A percentile compares a stretch with the other conserved stretches of the same genome.
Conservation (phyloP, 1,284 basidiomycete species). For the Mrakiaceae sp. region DNA sequence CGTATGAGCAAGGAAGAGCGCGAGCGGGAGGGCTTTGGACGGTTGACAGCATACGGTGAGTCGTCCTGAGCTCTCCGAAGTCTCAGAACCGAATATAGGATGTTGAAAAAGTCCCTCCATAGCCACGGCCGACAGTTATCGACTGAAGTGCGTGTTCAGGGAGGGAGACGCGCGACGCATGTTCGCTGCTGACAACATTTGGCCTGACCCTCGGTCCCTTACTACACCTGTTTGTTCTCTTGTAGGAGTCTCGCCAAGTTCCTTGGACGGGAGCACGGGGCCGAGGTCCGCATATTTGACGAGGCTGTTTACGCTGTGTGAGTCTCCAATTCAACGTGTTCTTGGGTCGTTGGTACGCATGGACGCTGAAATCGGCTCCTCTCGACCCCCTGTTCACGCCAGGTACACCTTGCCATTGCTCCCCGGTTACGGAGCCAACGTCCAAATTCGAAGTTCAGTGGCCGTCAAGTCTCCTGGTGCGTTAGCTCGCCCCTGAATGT, state of each 20-base stretch:
- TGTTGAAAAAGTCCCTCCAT: background rate
- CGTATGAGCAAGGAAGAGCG: conserved; percentile 66
- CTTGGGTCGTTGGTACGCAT: background rate
- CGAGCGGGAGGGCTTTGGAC: conserved; percentile 58
- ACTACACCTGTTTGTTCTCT: background rate
- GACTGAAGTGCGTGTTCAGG: conserved; percentile 53
- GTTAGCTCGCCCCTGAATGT: background rate
- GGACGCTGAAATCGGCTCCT: conserved; percentile 11
- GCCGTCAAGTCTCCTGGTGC: conserved; percentile 45
- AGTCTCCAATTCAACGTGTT: background rate
- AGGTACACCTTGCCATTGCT: conserved; percentile 85
- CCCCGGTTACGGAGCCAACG: conserved; percentile 76
- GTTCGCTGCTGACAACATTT: background rate
- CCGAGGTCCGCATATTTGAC: conserved; percentile 76
- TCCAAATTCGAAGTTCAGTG: conserved; percentile 71
- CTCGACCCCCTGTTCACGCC: conserved; percentile 6
- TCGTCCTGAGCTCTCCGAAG: background rate
- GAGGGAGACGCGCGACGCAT: background rate
- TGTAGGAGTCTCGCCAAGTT: conserved; percentile 46
- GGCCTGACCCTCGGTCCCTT: no score
- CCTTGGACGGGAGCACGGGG: conserved; percentile 85
- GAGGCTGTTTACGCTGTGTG: conserved; percentile 78
- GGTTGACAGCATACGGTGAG: conserved; percentile 63
- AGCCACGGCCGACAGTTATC: conserved; percentile 69
- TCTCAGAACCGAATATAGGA: background rate